Conservation (phyloP, 306 rosid species). For the Lupinus albus region DNA sequence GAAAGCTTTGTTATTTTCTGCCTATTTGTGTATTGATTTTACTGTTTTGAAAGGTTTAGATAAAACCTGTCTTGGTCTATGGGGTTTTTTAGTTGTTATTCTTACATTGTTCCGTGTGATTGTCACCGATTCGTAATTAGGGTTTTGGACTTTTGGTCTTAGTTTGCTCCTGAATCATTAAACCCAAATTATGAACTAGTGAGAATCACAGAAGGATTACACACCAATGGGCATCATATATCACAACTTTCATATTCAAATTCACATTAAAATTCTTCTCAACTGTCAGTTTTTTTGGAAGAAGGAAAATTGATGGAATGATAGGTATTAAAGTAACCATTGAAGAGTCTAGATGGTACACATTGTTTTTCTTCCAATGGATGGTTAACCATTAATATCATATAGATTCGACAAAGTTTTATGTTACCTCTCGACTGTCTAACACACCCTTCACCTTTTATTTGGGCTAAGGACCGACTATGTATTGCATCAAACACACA, state of each 20-base stretch:
- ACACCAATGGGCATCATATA: too few relatives aligned
- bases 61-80: too few relatives aligned
- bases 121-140: conserved; percentile 12
- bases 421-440: too few relatives aligned
- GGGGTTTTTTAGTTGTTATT: conserved; percentile 25
- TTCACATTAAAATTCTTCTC: background rate
- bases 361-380: conserved; percentile 12
- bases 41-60: too few relatives aligned
- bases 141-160: conserved; percentile 8
- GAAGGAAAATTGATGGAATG: background rate
- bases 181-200: too few relatives aligned
- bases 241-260: too few relatives aligned
- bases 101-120: conserved; percentile 1
- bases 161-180: background rate
- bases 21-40: too few relatives aligned
- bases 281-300: background rate
- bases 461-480: too few relatives aligned
- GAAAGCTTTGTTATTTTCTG: conserved; percentile 14
- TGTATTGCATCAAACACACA: too few relatives aligned
- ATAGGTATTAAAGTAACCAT: background rate
- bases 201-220: too few relatives aligned
- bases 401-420: too few relatives aligned
- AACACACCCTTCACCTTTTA: too few relatives aligned
- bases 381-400: background rate
- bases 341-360: background rate